Conservation (phyloP, 2,329 filamentous ascomycete species). For the Cladosporium phlei region DNA sequence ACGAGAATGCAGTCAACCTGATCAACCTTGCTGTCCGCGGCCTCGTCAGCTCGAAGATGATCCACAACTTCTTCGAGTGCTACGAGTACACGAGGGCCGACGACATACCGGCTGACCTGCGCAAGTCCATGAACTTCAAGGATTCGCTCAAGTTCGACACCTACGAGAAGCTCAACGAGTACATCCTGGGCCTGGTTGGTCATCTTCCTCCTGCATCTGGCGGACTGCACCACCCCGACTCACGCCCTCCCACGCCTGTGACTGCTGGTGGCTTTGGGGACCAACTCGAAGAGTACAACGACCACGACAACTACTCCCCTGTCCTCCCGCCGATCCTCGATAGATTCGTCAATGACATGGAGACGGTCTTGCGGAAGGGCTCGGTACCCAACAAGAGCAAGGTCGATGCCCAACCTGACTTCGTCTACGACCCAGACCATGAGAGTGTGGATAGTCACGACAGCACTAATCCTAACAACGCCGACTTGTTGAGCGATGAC, state of each 20-base stretch:
- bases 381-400: no score
- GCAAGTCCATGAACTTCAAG: neutral
- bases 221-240: no score
- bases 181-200: neutral
- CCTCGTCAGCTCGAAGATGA: neutral
- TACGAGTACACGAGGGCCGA: slow-evolving; percentile 1
- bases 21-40: slow-evolving; percentile 5
- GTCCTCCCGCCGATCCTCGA: no score
- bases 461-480: neutral
- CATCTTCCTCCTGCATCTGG: no score
- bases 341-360: no score
- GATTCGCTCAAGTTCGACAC: neutral
- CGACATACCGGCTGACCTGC: neutral
- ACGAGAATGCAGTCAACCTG: neutral
- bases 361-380: no score
- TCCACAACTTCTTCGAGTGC: slow-evolving; percentile 11
- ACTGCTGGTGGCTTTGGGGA: no score
- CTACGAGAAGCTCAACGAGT: neutral
- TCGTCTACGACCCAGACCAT: neutral
- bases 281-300: no score
- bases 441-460: neutral
- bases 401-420: no score
- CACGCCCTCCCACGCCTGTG: no score
- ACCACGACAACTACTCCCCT: no score
- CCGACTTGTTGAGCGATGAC: neutral